A percentile compares a stretch with the other conserved stretches of the same genome.
Evolutionary conservation across 768 basidiomycete species (phyloP).

Genomic region (Hemileccinum rubropunctum): DNA sequence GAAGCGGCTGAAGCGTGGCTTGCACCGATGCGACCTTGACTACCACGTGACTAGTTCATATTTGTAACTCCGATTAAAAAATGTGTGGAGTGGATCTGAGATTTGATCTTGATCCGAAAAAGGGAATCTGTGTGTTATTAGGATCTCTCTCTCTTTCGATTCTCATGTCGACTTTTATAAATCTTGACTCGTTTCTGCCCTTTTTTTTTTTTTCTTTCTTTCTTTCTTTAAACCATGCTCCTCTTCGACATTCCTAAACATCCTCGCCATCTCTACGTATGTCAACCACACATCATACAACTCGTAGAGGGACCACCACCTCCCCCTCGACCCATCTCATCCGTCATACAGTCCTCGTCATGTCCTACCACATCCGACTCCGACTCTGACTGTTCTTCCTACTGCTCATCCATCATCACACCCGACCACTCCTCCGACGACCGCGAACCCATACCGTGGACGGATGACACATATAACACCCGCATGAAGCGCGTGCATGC

Average conservation of each 20-base stretch:
- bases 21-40: slow-evolving; percentile 80
- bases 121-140: slow-evolving; percentile 22
- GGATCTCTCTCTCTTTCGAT: slow-evolving; percentile 24
- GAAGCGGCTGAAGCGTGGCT: slow-evolving; percentile 95
- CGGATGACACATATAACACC: slow-evolving; percentile 50
- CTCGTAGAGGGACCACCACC: slow-evolving; percentile 61
- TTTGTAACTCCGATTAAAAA: background rate
- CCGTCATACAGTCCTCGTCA: slow-evolving; percentile 29
- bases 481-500: slow-evolving; percentile 67
- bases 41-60: no score
- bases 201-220: slow-evolving; percentile 23
- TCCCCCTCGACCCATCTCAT: slow-evolving; percentile 44
- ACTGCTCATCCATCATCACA: slow-evolving; percentile 65
- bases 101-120: slow-evolving; percentile 12
- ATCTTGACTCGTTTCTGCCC: slow-evolving; percentile 10
- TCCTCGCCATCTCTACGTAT: slow-evolving; percentile 43
- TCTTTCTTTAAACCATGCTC: slow-evolving; percentile 9
- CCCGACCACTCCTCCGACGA: slow-evolving; percentile 33
- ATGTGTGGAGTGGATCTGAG: slow-evolving; percentile 17
- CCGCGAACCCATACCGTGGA: slow-evolving; percentile 23
- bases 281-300: slow-evolving; percentile 61
- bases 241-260: slow-evolving; percentile 28
- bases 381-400: slow-evolving; percentile 47
- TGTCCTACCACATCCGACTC: slow-evolving; percentile 32
- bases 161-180: slow-evolving; percentile 25